Conservation (phyloP, 2,329 filamentous ascomycete genomes). For the Hymenoscyphus scutula region DNA sequence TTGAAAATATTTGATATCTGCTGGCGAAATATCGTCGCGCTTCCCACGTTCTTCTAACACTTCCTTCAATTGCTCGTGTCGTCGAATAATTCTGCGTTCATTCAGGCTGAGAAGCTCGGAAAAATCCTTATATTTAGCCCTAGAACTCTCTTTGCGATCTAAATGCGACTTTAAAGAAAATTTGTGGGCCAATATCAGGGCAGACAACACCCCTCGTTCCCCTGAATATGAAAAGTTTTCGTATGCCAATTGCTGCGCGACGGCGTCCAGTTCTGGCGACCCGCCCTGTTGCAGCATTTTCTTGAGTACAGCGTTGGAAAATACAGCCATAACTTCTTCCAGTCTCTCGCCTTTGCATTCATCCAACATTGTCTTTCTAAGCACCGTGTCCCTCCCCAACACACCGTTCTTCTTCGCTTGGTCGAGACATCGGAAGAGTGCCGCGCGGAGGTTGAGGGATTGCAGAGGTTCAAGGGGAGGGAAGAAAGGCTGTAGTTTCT, state of each 20-base stretch:
- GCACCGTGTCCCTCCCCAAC: conserved; percentile 72
- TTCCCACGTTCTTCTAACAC: conserved; percentile 32
- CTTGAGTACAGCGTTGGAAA: conserved; percentile 80
- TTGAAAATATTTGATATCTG: conserved; percentile 48
- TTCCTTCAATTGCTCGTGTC: conserved; percentile 47
- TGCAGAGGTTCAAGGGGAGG: conserved; percentile 87
- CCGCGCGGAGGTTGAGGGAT: conserved; percentile 84
- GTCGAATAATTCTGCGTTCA: conserved; percentile 53
- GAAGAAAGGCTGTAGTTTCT: conserved; percentile 90
- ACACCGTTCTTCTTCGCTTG: conserved; percentile 84
- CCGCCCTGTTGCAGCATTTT: conserved; percentile 54
- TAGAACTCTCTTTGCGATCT: conserved; percentile 57
- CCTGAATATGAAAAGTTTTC: conserved; percentile 58
- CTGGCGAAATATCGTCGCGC: conserved; percentile 21
- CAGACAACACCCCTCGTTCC: conserved; percentile 55
- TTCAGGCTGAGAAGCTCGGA: conserved; percentile 63
- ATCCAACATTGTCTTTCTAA: conserved; percentile 94
- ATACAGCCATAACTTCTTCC: conserved; percentile 78
- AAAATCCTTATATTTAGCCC: conserved; percentile 61
- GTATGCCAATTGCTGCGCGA: conserved; percentile 55
- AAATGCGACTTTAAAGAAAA: conserved; percentile 61
- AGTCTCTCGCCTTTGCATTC: conserved; percentile 92
- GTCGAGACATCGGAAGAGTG: conserved; percentile 76
- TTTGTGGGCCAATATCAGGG: conserved; percentile 71
- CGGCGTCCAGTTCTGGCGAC: conserved; percentile 43